Base-by-base conservation (phyloP, 1,284 basidiomycete genomes). In the Amylostereum areolatum region DNA sequence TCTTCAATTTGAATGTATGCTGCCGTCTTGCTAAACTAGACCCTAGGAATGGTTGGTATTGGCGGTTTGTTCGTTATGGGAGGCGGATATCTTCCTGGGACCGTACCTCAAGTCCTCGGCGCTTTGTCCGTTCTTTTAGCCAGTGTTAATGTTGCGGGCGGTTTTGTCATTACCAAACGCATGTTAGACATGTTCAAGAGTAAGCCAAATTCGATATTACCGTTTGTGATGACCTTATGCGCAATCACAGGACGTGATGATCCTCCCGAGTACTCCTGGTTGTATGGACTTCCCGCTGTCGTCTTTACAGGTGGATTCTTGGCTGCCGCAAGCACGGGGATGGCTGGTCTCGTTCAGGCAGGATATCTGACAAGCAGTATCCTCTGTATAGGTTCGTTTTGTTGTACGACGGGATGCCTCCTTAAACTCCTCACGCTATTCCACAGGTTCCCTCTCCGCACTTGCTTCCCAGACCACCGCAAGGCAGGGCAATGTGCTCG, bases 111-210 rank as follows among this genome's bases (percentile, higher is more conserved):
- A 67, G 70, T 71, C 12, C 72, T 92, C 12, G 89, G 88, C 51
- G 88, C 90, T 3, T 55, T 84, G 8, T 89, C 89, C 11, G 90
- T 92, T 11, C 76, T 92, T 42, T 69, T 92, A 25, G 89, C 89
- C 12, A 88, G 86, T 54, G 78, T 92, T 45, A 92, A 92, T 60
- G 88, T 92, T 49, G 80, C 85, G 36, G 89, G 89, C 48, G 90
- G 90, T 32, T 91, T 91, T 60, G 78, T 88, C 29, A 84, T 89
- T 59, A 89, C 86, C 11, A 89, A 91, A 66, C 81, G 89, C 45
- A 92, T 92, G 90, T 72, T 92, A 54, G 88, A 92, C 61, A 91
- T 92, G 83, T 92, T 92, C 68, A 89, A 88, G 67, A 82, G 89
- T 85, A 62, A 57, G 75, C 61, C 10, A 33, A 10, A 35, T 10